Evolutionary conservation across 73 alveolate species (phyloP), one percentile per base, ranked within the genome.

Genomic region (Symbiodinium pilosum): DNA sequence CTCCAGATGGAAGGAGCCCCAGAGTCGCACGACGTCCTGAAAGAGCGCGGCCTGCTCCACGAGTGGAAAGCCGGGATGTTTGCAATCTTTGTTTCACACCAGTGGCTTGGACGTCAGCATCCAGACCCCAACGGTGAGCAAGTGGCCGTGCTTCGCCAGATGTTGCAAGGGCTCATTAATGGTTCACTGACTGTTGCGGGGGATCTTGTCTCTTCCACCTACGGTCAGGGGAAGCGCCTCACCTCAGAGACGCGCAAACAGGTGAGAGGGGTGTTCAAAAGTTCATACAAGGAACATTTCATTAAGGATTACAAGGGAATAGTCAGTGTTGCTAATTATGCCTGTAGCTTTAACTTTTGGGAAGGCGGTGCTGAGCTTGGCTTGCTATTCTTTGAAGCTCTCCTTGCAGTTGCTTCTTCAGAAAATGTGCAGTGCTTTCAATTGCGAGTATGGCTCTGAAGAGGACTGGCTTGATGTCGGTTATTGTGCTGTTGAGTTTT

Each of bases 91-190:
- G 84, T 87, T 2, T 87, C 94, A 14, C 94, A 87, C 42, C 94
- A 87, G 64, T 87, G 94, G 94, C 59, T 87, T 36, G 84, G 94
- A 43, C n/a, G 43, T 42, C 12, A 51, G 20, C 94, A 87, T 56
- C 94, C 94, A 52, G 94, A 87, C 32, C 52, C 94, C 43, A 38
- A 39, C 42, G 94, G 94, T 11, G 64, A 18, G 18, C 94, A 87
- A 26, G 69, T 56, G 39, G 39, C 34, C 28, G 71, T 51, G 41
- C 43, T 87, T 28, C 84, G 94, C 4, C 30, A 20, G 32, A 41
- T 39, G 30, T 41, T 87, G 84, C 38, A 56, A 51, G 39, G 44
- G 68, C 11, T 87, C 94, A 32, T 87, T 18, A 64, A 87, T 26
- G 47, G 86, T 26, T 38, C 47, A n/a, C 36, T 38, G 28, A 73